Evolutionary conservation across 495 filamentous ascomycete species (phyloP).

Genomic region (Tuber calosporum): DNA sequence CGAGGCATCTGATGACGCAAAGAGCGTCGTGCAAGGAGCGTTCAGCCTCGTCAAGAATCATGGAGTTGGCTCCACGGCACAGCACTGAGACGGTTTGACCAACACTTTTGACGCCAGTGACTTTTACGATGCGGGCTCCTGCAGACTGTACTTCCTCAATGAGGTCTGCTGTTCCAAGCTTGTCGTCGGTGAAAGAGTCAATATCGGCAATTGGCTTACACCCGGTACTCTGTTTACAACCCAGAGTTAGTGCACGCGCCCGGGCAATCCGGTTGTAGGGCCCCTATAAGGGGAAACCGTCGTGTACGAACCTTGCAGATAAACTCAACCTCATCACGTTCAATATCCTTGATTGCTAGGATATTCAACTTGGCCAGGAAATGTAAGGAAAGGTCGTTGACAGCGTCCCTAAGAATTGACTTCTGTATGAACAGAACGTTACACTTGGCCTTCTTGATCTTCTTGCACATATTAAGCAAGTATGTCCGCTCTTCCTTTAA

Average conservation of each 20-base stretch:
- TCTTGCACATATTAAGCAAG: slow-evolving; percentile 97
- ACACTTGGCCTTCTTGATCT: slow-evolving; percentile 99
- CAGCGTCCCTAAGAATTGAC: slow-evolving; percentile 92
- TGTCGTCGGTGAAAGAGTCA: slow-evolving; percentile 97
- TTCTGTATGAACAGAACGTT: slow-evolving; percentile 98
- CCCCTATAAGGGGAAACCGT: not conserved
- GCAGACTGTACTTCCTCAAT: slow-evolving; percentile 84
- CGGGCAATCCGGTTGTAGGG: not conserved
- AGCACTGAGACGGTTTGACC: slow-evolving; percentile 90
- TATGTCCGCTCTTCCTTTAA: slow-evolving; percentile 98
- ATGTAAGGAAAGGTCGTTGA: slow-evolving; percentile 94
- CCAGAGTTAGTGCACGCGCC: slow-evolving; percentile 12
- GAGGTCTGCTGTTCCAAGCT: slow-evolving; percentile 90
- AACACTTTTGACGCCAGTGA: slow-evolving; percentile 75
- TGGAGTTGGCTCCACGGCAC: slow-evolving; percentile 82
- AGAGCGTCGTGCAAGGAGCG: slow-evolving; percentile 93
- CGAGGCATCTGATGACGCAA: slow-evolving; percentile 92
- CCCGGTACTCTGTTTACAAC: slow-evolving; percentile 58
- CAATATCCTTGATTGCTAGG: slow-evolving; percentile 90
- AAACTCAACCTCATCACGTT: slow-evolving; percentile 97
- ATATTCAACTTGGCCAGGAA: slow-evolving; percentile 97
- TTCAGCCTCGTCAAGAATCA: slow-evolving; percentile 95
- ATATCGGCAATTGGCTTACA: slow-evolving; percentile 99
- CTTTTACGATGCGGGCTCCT: slow-evolving; percentile 85
- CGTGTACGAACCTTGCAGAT: slow-evolving; percentile 69